Base-by-base conservation (phyloP, 306 rosid genomes). In the Gillenia trifoliata region DNA sequence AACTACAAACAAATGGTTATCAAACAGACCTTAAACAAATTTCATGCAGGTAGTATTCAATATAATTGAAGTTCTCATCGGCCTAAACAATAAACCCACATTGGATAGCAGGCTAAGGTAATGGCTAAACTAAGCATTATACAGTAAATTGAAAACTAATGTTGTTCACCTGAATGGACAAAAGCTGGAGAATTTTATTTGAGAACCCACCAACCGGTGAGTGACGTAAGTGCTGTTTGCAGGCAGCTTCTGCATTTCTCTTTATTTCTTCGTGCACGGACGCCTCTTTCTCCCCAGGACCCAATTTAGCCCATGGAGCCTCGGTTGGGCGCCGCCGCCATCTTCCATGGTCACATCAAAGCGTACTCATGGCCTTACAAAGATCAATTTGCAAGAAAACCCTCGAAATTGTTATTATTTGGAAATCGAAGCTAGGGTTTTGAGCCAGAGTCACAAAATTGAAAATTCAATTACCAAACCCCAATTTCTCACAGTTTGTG, bases 131-230 rank as follows among this genome's bases (percentile, higher is more conserved):
- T 0, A 57, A 22, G 64, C n/a, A 26, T 26, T 12, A 59, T 26
- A 26, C 1, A 2, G 10, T 11, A 36, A 81, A 45, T 55, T 54
- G 2, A 63, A 54, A 45, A 66, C 29, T 30, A 33, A 26, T 29
- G 3, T 34, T 66, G 63, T 67, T 29, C 25, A 93, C 98, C 96
- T 91, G 92, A 79, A 84, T 26, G 15, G 92, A 76, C 75, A 91
- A 68, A 63, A 93, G 96, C 74, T 89, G 91, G 85, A 91, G 80
- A 80, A 89, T 82, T 81, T 88, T 93, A 81, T 86, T n/a, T 86
- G 36, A 93, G 96, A 80, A 93, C 93, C 85, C 86, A 88, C n/a
- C 66, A 87, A 49, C 19, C 97, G 96, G 72, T 91, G 98, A 36
- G 80, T 20, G 66, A 79, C 96, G 68, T 91, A 91, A 22, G 80